Evolutionary conservation across 768 basidiomycete species (phyloP).

Genomic region (Termitomyces sp.): DNA sequence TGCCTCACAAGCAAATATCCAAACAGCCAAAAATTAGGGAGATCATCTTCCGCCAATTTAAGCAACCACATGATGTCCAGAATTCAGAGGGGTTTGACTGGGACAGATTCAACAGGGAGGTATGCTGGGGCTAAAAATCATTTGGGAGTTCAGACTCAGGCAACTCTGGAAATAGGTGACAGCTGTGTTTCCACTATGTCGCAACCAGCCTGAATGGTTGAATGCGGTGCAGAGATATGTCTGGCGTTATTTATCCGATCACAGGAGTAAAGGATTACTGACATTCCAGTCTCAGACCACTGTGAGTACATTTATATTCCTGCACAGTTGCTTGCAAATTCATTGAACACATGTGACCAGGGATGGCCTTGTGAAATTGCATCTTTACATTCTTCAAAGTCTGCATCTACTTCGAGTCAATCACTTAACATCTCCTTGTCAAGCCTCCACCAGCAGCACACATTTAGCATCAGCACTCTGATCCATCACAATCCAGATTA

Average conservation of each 20-base stretch:
- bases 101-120: background rate
- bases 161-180: background rate
- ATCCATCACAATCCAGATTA: background rate
- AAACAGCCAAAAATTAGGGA: background rate
- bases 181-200: background rate
- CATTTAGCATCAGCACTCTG: background rate
- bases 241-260: background rate
- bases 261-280: background rate
- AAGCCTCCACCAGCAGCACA: background rate
- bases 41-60: background rate
- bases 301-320: background rate
- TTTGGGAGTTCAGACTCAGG: too few relatives aligned
- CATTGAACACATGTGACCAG: background rate
- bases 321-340: too few relatives aligned
- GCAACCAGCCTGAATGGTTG: background rate
- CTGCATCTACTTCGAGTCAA: background rate
- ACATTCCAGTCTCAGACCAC: background rate
- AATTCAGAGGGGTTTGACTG: background rate
- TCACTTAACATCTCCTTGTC: background rate
- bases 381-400: background rate
- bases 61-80: background rate
- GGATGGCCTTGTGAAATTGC: background rate
- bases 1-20: background rate
- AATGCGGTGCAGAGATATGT: background rate
- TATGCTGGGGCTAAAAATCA: background rate